Percentiles rank a stretch among this genome's conserved stretches.
Evolutionary conservation across 2,329 filamentous ascomycete genomes (phyloP).

Genomic region (Trichoderma asperellum): DNA sequence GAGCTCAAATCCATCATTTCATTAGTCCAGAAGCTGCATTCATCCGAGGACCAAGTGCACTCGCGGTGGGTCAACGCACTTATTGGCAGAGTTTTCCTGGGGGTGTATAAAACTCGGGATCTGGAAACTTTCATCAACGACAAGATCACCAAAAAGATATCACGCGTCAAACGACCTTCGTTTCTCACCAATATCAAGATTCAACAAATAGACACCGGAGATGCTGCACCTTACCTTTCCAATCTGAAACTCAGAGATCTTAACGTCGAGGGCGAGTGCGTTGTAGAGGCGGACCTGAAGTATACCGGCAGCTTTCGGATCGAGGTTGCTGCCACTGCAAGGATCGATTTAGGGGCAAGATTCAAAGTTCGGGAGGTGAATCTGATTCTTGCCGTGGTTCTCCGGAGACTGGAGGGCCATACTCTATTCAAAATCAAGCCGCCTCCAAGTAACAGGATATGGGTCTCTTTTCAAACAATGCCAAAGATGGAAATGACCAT

Average conservation of each 20-base stretch:
- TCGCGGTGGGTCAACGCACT: conserved; percentile 94
- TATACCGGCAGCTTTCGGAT: conserved; percentile 89
- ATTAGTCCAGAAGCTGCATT: conserved; percentile 87
- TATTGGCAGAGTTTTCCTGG: conserved; percentile 84
- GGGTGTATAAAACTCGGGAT: conserved; percentile 81
- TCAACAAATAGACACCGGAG: conserved; percentile 81
- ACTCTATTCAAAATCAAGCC: conserved; percentile 86
- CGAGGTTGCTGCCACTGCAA: conserved; percentile 89
- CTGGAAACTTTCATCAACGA: conserved; percentile 77
- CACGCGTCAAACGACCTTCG: conserved; percentile 86
- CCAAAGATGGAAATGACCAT: conserved; percentile 94
- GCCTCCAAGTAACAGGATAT: conserved; percentile 92
- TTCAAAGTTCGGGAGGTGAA: conserved; percentile 93
- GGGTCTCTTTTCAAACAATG: conserved; percentile 92
- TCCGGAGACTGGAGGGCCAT: conserved; percentile 86
- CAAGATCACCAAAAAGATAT: conserved; percentile 95
- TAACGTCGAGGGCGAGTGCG: conserved; percentile 87
- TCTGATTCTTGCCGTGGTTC: conserved; percentile 80
- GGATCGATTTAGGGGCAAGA: conserved; percentile 83
- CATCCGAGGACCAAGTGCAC: conserved; percentile 86
- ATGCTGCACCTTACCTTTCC: conserved; percentile 84
- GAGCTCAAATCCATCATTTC: conserved; percentile 86
- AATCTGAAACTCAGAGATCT: conserved; percentile 87
- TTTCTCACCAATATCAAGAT: conserved; percentile 87
- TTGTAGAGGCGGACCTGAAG: conserved; percentile 81